These are phyloP conservation scores for Nicotiana otophora DNA, from an alignment of 257 asterid genomes.

Conservation along the genomic window DNA sequence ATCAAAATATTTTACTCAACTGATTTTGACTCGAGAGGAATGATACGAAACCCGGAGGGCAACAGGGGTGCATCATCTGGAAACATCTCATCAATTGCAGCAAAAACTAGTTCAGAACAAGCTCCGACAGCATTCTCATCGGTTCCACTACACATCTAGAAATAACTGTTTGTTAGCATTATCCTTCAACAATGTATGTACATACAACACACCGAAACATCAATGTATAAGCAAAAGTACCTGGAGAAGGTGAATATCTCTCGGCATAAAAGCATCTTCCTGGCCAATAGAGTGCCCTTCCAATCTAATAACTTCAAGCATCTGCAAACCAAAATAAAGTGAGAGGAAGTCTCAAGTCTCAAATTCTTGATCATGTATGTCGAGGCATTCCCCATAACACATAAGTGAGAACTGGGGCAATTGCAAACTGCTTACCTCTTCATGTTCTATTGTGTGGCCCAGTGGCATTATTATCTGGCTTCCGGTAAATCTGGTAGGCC, in stretches of 20 bases:
- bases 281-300: conserved; percentile 78
- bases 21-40: conserved; percentile 82
- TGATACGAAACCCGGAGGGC: conserved; percentile 95
- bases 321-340: conserved; percentile 29
- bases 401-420: neutral
- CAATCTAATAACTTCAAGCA: conserved; percentile 95
- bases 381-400: neutral
- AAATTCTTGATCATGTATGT: neutral
- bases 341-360: neutral
- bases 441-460: conserved; percentile 92
- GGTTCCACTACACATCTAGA: conserved; percentile 87
- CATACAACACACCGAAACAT: neutral
- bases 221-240: conserved; percentile 21
- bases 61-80: conserved; percentile 85
- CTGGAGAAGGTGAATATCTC: conserved; percentile 93
- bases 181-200: neutral
- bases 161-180: conserved; percentile 16
- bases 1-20: conserved; percentile 34
- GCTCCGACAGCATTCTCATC: conserved; percentile 89
- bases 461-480: conserved; percentile 94
- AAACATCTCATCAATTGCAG: conserved; percentile 94
- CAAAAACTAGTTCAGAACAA: conserved; percentile 91
- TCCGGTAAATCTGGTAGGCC: conserved; percentile 89
- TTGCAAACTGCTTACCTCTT: conserved; percentile 52
- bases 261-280: conserved; percentile 74